phyloP scores from a whole-genome alignment of 2,329 filamentous ascomycete genomes.

The Fusarium sp. region DNA sequence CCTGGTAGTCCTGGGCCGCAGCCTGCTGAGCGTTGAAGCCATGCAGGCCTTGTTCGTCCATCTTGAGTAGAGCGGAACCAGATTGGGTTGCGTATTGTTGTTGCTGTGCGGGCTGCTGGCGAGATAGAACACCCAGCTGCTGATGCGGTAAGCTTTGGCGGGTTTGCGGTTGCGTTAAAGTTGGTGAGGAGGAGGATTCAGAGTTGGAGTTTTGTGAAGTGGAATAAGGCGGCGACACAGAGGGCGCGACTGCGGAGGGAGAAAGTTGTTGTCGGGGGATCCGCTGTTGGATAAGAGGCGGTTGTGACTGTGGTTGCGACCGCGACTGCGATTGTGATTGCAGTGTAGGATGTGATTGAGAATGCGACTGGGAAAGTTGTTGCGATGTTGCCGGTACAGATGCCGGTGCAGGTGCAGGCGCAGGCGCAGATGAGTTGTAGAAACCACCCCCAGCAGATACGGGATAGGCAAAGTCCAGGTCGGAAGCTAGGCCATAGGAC shows the following conservation, averaged over 20 bases:
- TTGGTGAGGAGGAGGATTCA: constrained; percentile 37
- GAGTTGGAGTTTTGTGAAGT: constrained; percentile 37
- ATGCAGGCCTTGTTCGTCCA: constrained; percentile 55
- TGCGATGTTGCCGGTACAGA: neutral
- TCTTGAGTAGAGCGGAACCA: constrained; percentile 43
- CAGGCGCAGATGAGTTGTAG: constrained; percentile 6
- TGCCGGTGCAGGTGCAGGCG: neutral
- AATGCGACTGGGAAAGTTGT: constrained; percentile 25
- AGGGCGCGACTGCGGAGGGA: constrained; percentile 29
- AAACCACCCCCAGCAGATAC: constrained; percentile 47
- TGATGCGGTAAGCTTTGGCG: constrained; percentile 28
- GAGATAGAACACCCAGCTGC: constrained; percentile 34
- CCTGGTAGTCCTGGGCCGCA: constrained; percentile 70
- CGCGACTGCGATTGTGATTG: constrained; percentile 21
- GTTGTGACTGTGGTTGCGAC: constrained; percentile 15
- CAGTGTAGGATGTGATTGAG: constrained; percentile 30
- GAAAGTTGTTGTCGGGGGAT: constrained; percentile 36
- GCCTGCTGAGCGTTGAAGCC: constrained; percentile 71
- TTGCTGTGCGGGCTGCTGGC: constrained; percentile 18
- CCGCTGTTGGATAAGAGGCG: constrained; percentile 32
- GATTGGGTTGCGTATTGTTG: constrained; percentile 31
- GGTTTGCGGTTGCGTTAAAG: constrained; percentile 36
- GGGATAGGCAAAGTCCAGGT: constrained; percentile 49
- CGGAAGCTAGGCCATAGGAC: constrained; percentile 57
- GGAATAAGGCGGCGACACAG: constrained; percentile 37